These are phyloP conservation scores for Pleurotus citrinopileatus DNA, from an alignment of 768 basidiomycete species.

Conservation along the genomic window DNA sequence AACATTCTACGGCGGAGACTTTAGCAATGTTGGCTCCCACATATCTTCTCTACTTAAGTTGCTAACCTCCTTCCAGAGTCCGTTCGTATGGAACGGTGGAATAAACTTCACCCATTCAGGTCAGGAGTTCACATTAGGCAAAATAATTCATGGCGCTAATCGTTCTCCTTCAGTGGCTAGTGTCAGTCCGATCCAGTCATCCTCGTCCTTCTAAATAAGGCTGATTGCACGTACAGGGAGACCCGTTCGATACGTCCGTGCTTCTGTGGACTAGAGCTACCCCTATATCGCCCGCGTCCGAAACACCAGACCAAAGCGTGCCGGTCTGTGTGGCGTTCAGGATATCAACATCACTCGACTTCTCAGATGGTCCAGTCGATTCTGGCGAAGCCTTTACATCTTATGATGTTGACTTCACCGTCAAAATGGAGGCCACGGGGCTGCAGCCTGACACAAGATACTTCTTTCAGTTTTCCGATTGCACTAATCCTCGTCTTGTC, in stretches of 20 bases:
- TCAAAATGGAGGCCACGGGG: conserved; percentile 55
- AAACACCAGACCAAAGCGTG: conserved; percentile 43
- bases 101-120: conserved; percentile 48
- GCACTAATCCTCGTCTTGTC: conserved; percentile 38
- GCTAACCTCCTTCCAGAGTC: conserved; percentile 26
- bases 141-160: neutral
- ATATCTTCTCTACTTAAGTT: neutral
- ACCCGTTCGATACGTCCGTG: conserved; percentile 51
- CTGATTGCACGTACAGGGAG: conserved; percentile 35
- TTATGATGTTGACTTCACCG: conserved; percentile 58
- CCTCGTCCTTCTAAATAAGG: neutral
- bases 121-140: conserved; percentile 14
- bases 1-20: conserved; percentile 46
- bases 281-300: conserved; percentile 27
- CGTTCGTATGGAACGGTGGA: conserved; percentile 47
- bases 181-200: conserved; percentile 25
- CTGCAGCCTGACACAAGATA: conserved; percentile 51
- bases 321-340: conserved; percentile 50
- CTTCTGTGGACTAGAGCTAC: conserved; percentile 58
- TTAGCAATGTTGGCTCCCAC: conserved; percentile 37
- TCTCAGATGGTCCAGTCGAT: conserved; percentile 33
- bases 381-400: conserved; percentile 51
- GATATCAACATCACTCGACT: conserved; percentile 33
- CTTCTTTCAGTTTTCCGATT: conserved; percentile 54
- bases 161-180: conserved; percentile 37